Evolutionary conservation across 2,329 filamentous ascomycete species (phyloP).

Genomic region (Aspergillus sp.): DNA sequence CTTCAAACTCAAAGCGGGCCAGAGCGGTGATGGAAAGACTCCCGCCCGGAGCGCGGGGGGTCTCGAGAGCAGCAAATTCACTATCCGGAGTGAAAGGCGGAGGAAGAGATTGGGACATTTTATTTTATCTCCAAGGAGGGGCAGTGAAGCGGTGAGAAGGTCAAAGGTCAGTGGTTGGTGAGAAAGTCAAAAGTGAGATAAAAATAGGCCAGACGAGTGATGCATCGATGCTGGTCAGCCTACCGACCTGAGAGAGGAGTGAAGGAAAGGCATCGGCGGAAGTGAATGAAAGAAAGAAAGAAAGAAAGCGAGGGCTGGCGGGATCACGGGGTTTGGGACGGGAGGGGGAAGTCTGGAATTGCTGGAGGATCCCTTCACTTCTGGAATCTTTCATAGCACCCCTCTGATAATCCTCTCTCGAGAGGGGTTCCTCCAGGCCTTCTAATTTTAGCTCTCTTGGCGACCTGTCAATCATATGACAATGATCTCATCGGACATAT

Average conservation of each 20-base stretch:
- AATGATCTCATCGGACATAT: too few species aligned
- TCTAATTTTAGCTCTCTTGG: too few species aligned
- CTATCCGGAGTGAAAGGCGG: conserved; percentile 31
- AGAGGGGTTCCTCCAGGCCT: too few species aligned
- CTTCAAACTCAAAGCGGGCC: conserved; percentile 84
- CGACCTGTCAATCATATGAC: too few species aligned
- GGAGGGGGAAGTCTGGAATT: not conserved
- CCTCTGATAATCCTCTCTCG: too few species aligned
- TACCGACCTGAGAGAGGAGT: not conserved
- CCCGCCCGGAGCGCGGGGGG: conserved; percentile 25
- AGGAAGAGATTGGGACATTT: conserved; percentile 17
- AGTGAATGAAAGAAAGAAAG: conserved; percentile 4
- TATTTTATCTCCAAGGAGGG: not conserved
- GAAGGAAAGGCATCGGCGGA: not conserved
- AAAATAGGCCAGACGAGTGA: conserved; percentile 5
- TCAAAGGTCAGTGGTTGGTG: conserved; percentile 1
- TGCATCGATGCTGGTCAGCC: not conserved
- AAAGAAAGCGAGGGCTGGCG: conserved; percentile 2
- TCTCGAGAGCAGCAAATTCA: conserved; percentile 33
- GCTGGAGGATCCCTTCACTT: too few species aligned
- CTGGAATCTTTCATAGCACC: too few species aligned
- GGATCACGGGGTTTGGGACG: conserved; percentile 5
- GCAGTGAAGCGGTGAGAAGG: not conserved
- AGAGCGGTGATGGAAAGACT: conserved; percentile 57
- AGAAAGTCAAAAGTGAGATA: not conserved